These are phyloP conservation scores for Nasturtium officinale DNA, from an alignment of 345 rosid species.

Conservation along the genomic window DNA sequence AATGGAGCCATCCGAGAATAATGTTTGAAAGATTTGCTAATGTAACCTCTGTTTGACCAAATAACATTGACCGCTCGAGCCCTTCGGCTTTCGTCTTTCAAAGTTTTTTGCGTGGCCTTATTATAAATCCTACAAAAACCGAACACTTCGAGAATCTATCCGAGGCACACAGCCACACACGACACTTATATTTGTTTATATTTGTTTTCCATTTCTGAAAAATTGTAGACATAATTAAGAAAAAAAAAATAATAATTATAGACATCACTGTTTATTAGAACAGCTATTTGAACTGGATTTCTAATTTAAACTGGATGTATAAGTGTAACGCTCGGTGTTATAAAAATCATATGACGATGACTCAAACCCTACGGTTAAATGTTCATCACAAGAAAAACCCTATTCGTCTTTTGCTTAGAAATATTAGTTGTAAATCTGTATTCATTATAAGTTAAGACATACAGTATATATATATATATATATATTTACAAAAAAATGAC, in stretches of 20 bases:
- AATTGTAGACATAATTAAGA: too few relatives aligned
- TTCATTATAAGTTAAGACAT: too few relatives aligned
- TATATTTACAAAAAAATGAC: too few relatives aligned
- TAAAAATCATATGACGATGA: background rate
- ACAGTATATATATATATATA: too few relatives aligned
- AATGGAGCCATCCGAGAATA: conserved; percentile 33
- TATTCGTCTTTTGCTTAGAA: background rate
- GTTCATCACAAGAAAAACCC: background rate
- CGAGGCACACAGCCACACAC: conserved; percentile 41
- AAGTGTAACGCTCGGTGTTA: background rate
- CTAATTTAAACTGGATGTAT: background rate
- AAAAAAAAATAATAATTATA: too few relatives aligned
- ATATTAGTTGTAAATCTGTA: background rate
- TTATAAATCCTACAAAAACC: conserved; percentile 38
- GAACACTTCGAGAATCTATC: conserved; percentile 41
- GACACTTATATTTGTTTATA: conserved; percentile 32
- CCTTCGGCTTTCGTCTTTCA: conserved; percentile 41
- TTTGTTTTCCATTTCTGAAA: background rate
- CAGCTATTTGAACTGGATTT: background rate
- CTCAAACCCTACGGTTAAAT: background rate
- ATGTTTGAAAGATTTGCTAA: conserved; percentile 28
- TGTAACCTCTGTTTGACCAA: conserved; percentile 39
- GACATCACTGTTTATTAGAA: background rate
- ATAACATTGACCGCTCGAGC: conserved; percentile 46
- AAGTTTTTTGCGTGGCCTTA: conserved; percentile 41